These are phyloP conservation scores for Noccaea caerulescens DNA, from an alignment of 345 rosid species.

Conservation along the genomic window DNA sequence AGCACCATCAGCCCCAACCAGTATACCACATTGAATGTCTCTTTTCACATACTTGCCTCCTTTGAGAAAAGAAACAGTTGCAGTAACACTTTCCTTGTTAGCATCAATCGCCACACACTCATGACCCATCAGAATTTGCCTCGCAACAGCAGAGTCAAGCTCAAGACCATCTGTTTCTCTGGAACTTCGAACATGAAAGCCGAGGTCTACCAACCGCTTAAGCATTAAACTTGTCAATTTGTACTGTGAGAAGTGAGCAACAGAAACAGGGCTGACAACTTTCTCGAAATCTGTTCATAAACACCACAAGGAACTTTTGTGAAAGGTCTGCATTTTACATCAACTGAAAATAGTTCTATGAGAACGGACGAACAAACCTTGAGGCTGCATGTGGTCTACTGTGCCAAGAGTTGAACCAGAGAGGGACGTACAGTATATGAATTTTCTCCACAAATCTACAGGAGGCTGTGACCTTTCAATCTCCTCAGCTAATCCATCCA, in stretches of 20 bases:
- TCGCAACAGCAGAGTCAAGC: slow-evolving; percentile 42
- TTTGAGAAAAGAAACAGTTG: slow-evolving; percentile 58
- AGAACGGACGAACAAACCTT: slow-evolving; percentile 56
- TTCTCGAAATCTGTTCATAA: slow-evolving; percentile 74
- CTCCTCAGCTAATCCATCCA: slow-evolving; percentile 88
- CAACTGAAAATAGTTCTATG: neutral
- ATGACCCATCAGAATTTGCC: slow-evolving; percentile 75
- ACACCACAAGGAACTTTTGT: slow-evolving; percentile 11
- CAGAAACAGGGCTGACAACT: slow-evolving; percentile 79
- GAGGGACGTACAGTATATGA: slow-evolving; percentile 86
- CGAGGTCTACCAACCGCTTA: slow-evolving; percentile 64
- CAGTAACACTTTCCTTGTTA: slow-evolving; percentile 52
- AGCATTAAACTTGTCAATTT: slow-evolving; percentile 67
- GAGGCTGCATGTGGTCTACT: slow-evolving; percentile 96
- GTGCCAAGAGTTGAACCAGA: slow-evolving; percentile 84
- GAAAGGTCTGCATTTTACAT: neutral
- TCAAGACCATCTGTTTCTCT: slow-evolving; percentile 45
- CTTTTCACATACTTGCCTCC: slow-evolving; percentile 57
- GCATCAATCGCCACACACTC: slow-evolving; percentile 74
- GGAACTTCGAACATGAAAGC: slow-evolving; percentile 48
- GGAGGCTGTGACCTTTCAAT: slow-evolving; percentile 85
- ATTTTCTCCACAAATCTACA: slow-evolving; percentile 88
- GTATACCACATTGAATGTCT: slow-evolving; percentile 60
- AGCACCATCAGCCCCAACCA: slow-evolving; percentile 91
- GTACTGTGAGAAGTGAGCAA: slow-evolving; percentile 93